Percentiles rank a stretch among this genome's conserved stretches.
phyloP scores from a whole-genome alignment of 306 rosid genomes.

The Hippophae tibetana region DNA sequence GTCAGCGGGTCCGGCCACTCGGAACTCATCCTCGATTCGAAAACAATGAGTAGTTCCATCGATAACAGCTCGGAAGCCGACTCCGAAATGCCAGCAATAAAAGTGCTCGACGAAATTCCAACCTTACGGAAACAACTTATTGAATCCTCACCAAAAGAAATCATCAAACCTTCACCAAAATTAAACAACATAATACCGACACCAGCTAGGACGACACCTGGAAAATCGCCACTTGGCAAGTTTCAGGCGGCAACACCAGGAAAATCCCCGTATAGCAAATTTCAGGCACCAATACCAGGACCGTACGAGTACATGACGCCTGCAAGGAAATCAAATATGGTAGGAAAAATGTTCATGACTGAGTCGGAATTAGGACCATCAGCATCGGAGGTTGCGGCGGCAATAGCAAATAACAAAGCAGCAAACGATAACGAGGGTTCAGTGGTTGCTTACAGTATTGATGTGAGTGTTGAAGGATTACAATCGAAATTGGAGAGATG shows the following conservation, averaged over 20 bases:
- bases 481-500: slow-evolving; percentile 78
- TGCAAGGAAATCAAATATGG: slow-evolving; percentile 25
- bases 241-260: not conserved
- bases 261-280: too few relatives aligned
- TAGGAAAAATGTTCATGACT: slow-evolving; percentile 32
- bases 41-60: too few relatives aligned
- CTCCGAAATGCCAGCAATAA: too few relatives aligned
- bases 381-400: slow-evolving; percentile 84
- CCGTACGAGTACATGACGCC: slow-evolving; percentile 54
- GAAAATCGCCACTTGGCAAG: slow-evolving; percentile 18
- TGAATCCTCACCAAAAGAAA: too few relatives aligned
- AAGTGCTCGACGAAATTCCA: too few relatives aligned
- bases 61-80: too few relatives aligned
- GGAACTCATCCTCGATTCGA: too few relatives aligned
- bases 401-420: slow-evolving; percentile 30
- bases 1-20: too few relatives aligned
- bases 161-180: too few relatives aligned
- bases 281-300: not conserved
- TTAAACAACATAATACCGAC: too few relatives aligned
- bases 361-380: slow-evolving; percentile 89
- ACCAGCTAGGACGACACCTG: slow-evolving; percentile 9
- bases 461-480: slow-evolving; percentile 55
- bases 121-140: too few relatives aligned
- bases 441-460: slow-evolving; percentile 49
- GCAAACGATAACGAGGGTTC: slow-evolving; percentile 44